These are phyloP conservation scores for Fusarium praegraminearum DNA, from an alignment of 2,329 filamentous ascomycete species.

Conservation along the genomic window DNA sequence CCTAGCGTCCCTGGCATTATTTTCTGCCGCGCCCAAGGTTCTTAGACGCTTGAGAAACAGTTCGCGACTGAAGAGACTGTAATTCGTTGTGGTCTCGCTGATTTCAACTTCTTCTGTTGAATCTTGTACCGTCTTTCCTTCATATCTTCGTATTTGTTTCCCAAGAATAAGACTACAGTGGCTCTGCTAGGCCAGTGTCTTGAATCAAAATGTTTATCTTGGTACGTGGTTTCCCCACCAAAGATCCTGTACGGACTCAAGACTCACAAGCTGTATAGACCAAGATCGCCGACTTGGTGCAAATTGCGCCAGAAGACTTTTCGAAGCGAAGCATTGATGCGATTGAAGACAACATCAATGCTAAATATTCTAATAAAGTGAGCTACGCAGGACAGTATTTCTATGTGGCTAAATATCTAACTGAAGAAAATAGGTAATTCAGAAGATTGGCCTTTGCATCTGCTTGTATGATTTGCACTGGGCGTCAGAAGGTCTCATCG, in stretches of 20 bases:
- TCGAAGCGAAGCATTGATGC: conserved; percentile 83
- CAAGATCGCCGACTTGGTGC: conserved; percentile 92
- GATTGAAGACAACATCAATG: conserved; percentile 96
- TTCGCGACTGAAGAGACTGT: conserved; percentile 9
- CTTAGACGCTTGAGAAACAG: conserved; percentile 14
- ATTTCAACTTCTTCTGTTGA: conserved; percentile 9
- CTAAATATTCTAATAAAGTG: conserved; percentile 95
- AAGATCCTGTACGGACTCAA: conserved; percentile 11
- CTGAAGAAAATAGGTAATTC: conserved; percentile 72
- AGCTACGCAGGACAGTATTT: not conserved
- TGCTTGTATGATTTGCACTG: conserved; percentile 92
- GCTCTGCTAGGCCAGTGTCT: too few relatives aligned
- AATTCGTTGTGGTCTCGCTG: not conserved
- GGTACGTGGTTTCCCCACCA: conserved; percentile 49
- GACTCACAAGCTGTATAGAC: conserved; percentile 67
- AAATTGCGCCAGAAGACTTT: conserved; percentile 91
- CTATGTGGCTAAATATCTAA: conserved; percentile 7
- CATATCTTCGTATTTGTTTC: not conserved
- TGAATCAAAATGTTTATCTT: conserved; percentile 62
- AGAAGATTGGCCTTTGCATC: conserved; percentile 93
- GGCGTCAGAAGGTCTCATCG: conserved; percentile 92
- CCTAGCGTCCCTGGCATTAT: conserved; percentile 27
- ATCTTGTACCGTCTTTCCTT: not conserved
- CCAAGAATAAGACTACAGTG: not conserved
- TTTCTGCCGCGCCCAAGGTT: conserved; percentile 43